Evolutionary conservation across 2,329 filamentous ascomycete genomes (phyloP), one percentile per base, ranked within the genome.

Genomic region (Botrytis hyacinthi): DNA sequence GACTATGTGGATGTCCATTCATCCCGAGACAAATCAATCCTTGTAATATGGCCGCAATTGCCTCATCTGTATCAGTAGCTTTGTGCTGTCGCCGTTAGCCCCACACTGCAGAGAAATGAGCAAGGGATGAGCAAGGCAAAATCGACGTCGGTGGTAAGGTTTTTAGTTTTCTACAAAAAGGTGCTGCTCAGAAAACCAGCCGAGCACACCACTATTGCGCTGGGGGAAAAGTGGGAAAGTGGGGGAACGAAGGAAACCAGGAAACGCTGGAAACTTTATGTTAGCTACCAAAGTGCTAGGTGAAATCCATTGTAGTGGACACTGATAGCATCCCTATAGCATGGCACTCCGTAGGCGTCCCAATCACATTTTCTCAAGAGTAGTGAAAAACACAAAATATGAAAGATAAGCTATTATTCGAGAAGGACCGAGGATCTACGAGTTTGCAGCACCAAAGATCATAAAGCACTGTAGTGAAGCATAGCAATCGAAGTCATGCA

Each of bases 101-200:
- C 66, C 66, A 68, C n/a, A 57, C 22, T 4, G 4, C n/a, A 40
- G 35, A 20, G 46, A 48, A 54, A 54, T 57, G 54, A 5, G 22
- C 10, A 42, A 68, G 66, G 48, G 66, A 57, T 57, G 26, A 71
- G 46, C 44, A 65, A 71, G 59, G 42, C 69, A 71, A 71, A 71
- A 71, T 40, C 32, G 59, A 71, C 69, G 69, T 71, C 32, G 26
- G 42, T 65, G 48, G 37, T 57, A 57, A 68, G 44, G 48, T 68
- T 68, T 57, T 7, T 42, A 40, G 9, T 22, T 42, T 68, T 68
- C 66, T 68, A n/a, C 32, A 68, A 57, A 51, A 54, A 37, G 37
- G 48, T 42, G 26, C 66, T 54, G 48, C 29, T 68, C 18, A 68
- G 66, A 40, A 42, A 40, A 57, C 35, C 66, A 68, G 66, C 66